phyloP scores from a whole-genome alignment of 1,139 yeast genomes.

The Scheffersomyces insectosa region DNA sequence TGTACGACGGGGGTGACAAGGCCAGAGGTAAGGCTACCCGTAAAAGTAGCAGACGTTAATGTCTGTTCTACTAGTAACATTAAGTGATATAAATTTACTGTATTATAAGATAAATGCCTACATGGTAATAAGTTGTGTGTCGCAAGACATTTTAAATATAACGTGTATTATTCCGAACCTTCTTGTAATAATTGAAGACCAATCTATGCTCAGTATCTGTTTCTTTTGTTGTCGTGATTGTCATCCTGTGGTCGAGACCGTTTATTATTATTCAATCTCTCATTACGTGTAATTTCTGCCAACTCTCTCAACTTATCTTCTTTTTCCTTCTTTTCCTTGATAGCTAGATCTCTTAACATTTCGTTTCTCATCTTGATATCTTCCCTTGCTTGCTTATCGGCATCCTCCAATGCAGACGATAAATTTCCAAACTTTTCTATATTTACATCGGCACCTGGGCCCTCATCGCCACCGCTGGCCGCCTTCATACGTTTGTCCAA shows the following conservation, averaged over 20 bases:
- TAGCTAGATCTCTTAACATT: slow-evolving; percentile 53
- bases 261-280: slow-evolving; percentile 9
- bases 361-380: slow-evolving; percentile 65
- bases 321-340: slow-evolving; percentile 56
- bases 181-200: neutral
- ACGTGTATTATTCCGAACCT: neutral
- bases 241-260: neutral
- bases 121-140: neutral
- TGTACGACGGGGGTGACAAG: slow-evolving; percentile 60
- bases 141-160: neutral
- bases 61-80: too few species aligned
- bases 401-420: slow-evolving; percentile 71
- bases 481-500: slow-evolving; percentile 74
- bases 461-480: slow-evolving; percentile 43
- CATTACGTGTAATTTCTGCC: slow-evolving; percentile 58
- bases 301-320: slow-evolving; percentile 59
- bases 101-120: neutral
- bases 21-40: slow-evolving; percentile 20
- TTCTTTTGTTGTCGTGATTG: slow-evolving; percentile 1
- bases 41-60: slow-evolving; percentile 1
- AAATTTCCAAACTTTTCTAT: slow-evolving; percentile 60
- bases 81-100: too few species aligned
- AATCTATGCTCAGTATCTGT: slow-evolving; percentile 1
- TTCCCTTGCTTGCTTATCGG: slow-evolving; percentile 73
- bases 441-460: slow-evolving; percentile 42